Percentiles rank a stretch among this genome's conserved stretches.
phyloP scores from a whole-genome alignment of 345 rosid species.

The Dovyalis caffra region DNA sequence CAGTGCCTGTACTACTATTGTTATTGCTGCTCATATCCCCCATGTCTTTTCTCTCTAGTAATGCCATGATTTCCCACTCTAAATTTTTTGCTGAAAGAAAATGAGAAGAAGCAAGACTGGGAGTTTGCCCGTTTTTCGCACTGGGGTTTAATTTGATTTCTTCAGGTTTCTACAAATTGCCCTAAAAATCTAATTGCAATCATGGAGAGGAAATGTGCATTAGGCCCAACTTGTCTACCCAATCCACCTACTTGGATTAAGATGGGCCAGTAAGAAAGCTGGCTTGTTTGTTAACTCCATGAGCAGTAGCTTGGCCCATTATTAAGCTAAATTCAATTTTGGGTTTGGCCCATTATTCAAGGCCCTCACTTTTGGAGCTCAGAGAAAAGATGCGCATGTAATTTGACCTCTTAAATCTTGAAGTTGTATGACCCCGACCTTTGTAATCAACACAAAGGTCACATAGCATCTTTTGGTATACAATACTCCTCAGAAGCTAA shows the following conservation, averaged over 20 bases:
- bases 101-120: not conserved
- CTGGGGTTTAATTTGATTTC: not conserved
- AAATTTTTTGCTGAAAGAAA: not conserved
- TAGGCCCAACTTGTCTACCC: not conserved
- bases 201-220: not conserved
- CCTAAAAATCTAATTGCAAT: not conserved
- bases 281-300: not conserved
- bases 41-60: conserved; percentile 16
- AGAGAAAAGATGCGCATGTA: not conserved
- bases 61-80: conserved; percentile 14
- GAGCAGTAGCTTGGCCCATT: not conserved
- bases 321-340: not conserved
- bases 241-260: not conserved
- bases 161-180: not conserved
- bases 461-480: not conserved
- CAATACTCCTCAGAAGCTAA: not conserved
- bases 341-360: not conserved
- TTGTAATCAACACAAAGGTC: not conserved
- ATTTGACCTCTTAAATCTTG: not conserved
- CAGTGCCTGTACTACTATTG: conserved; percentile 34
- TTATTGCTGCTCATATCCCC: conserved; percentile 19
- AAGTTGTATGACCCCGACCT: not conserved
- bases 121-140: not conserved
- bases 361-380: not conserved
- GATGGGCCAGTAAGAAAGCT: not conserved